A percentile compares a stretch with the other conserved stretches of the same genome.
Evolutionary conservation across 345 rosid species (phyloP).

Genomic region (Brassica carinata): DNA sequence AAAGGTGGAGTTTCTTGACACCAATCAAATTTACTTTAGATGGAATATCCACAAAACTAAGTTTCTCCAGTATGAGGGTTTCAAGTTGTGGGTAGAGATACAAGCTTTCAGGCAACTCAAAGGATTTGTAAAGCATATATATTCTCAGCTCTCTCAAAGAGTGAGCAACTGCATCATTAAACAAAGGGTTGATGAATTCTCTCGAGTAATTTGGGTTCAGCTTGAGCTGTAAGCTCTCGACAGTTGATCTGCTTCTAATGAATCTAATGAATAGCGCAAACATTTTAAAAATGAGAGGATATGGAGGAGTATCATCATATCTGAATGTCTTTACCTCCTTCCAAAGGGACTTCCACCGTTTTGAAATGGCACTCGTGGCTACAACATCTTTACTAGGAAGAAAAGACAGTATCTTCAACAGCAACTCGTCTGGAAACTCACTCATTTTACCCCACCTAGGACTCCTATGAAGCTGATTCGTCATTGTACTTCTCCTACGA

Average conservation of each 20-base stretch:
- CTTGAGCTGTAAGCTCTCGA: not conserved
- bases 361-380: slow-evolving; percentile 12
- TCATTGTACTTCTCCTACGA: not conserved
- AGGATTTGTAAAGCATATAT: not conserved
- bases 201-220: not conserved
- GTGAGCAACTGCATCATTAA: not conserved
- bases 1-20: slow-evolving; percentile 21
- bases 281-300: not conserved
- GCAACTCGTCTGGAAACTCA: slow-evolving; percentile 7
- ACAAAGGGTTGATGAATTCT: not conserved
- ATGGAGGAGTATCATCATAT: not conserved
- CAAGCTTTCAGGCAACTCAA: not conserved
- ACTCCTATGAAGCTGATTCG: not conserved
- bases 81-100: slow-evolving; percentile 1
- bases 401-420: slow-evolving; percentile 1
- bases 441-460: not conserved
- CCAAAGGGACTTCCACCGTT: slow-evolving; percentile 12
- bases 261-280: not conserved
- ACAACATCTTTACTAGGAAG: slow-evolving; percentile 1
- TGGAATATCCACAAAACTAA: slow-evolving; percentile 16
- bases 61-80: not conserved
- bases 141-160: slow-evolving; percentile 21
- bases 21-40: not conserved
- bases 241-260: not conserved
- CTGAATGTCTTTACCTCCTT: not conserved